Base-by-base conservation (phyloP, 2,329 filamentous ascomycete species). In the Diaporthe caulivora region DNA sequence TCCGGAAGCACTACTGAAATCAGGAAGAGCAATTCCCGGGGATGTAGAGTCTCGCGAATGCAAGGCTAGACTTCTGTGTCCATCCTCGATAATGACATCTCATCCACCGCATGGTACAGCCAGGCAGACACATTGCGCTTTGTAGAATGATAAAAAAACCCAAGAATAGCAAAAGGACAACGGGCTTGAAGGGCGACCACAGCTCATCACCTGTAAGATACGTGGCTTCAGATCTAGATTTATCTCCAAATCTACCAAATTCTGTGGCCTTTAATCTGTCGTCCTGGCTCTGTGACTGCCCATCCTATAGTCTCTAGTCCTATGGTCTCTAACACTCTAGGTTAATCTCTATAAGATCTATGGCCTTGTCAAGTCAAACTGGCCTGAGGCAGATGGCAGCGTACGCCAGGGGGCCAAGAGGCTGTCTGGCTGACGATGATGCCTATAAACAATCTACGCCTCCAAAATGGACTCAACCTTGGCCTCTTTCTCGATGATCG, bases 401-500 rank as follows among this genome's bases (percentile, higher is more conserved):
- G 24, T 3, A 15, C 31, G 10, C 15, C 47, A 21, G 40, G 24
- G 58, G 24, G 15, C 29, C 17, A 31, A n/a, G 26, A n/a, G 15
- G 11, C 6, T 11, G 15, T 11, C n/a, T 5, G 24, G 26, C 13
- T 53, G 31, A 24, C 13, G 4, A 40, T 10, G 9, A 37, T 7
- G 21, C 34, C 1, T 1, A 26, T 26, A 18, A 34, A n/a, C 40
- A 37, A 10, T 40, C 49, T 53, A 72, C 21, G 64, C 71, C 10
- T 37, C 40, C 8, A 51, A n/a, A 4, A 67, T 40, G 40, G 21
- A 26, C 18, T 62, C 71, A 13, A 47, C 57, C 60, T 21, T 57
- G 7, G 40, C 40, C 17, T 72, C 73, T 53, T 73, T 74, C 70
- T 76, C 74, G 44, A 80, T 82, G 21, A 83, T 78, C 0, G 81